Evolutionary conservation across 1,284 basidiomycete species (phyloP), one percentile per base, ranked within the genome.

Genomic region (Pulveroboletus sp.): DNA sequence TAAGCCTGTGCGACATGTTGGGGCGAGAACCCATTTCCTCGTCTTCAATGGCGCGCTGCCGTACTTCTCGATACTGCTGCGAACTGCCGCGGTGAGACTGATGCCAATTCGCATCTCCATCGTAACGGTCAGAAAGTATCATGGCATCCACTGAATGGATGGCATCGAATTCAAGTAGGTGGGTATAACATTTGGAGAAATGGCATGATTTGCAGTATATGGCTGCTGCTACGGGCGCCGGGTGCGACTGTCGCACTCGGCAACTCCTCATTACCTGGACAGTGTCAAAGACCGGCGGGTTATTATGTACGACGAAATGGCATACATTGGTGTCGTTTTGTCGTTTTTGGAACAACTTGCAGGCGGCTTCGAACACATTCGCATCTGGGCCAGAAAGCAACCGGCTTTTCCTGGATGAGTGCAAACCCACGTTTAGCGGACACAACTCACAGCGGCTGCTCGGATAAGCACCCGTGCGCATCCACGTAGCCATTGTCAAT

Each of bases 141-240:
- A 88, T 59, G 2, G 80, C 83, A 56, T 82, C 77, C 3, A 79
- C 73, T 3, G 80, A 77, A 67, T 90, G 86, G 26, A 84, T 64
- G 14, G 74, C 75, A 25, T 66, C 62, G 9, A 65, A 44, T n/a
- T 61, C 59, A 5, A 86, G 67, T 9, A 84, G 64, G 63, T 88
- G 84, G 11, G 59, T 58, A 64, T 81, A 85, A 61, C 86, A 89
- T 55, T 61, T 74, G 1, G 73, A 63, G 6, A 54, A 47, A 63
- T 83, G 84, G 60, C 88, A 89, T 29, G 63, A 59, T 46, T 71
- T 76, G 76, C 86, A 89, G 28, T 54, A 60, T 38, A 74, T 54
- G 9, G 79, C 59, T 57, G 66, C 74, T 24, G 62, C 52, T 24
- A 47, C 49, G 39, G 58, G 45, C 20, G 58, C 64, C 20, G 24